These are phyloP conservation scores for Cymodocea nodosa DNA, from an alignment of 116 monocot genomes.

Conservation along the genomic window DNA sequence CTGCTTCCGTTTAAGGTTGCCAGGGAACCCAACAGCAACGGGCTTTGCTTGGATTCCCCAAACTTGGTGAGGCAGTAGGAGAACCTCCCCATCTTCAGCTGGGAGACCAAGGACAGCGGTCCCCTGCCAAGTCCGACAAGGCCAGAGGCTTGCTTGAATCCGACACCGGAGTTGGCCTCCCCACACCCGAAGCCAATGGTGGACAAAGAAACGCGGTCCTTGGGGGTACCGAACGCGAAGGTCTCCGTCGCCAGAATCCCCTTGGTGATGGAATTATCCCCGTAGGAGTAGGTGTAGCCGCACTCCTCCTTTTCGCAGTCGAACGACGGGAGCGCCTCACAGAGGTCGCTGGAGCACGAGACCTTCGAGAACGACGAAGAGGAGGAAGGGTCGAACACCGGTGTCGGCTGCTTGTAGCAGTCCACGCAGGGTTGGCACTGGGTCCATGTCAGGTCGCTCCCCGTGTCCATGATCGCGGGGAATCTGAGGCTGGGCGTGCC, in stretches of 20 bases:
- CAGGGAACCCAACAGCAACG: constrained; percentile 36
- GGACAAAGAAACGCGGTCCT: constrained; percentile 4
- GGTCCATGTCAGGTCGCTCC: constrained; percentile 70
- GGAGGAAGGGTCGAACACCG: constrained; percentile 30
- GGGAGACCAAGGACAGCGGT: constrained; percentile 48
- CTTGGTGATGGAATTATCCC: too few species aligned
- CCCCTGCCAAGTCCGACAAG: constrained; percentile 67
- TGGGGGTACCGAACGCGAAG: constrained; percentile 9
- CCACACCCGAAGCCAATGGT: constrained; percentile 57
- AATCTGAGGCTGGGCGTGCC: constrained; percentile 43
- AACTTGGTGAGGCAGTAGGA: constrained; percentile 62
- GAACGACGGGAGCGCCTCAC: too few species aligned
- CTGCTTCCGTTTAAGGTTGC: constrained; percentile 10
- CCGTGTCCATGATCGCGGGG: constrained; percentile 64
- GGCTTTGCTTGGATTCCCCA: constrained; percentile 28
- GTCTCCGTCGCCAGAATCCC: too few species aligned
- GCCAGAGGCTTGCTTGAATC: constrained; percentile 36
- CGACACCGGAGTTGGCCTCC: constrained; percentile 13
- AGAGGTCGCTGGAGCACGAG: too few species aligned
- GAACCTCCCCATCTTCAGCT: constrained; percentile 38
- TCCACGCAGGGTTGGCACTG: constrained; percentile 58
- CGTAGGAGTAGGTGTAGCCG: too few species aligned
- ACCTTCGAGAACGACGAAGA: constrained; percentile 7
- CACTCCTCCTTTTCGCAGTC: too few species aligned
- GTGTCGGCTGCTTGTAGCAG: constrained; percentile 53